Conservation (phyloP, 2,329 filamentous ascomycete genomes). For the Macrophomina pseudophaseolina region DNA sequence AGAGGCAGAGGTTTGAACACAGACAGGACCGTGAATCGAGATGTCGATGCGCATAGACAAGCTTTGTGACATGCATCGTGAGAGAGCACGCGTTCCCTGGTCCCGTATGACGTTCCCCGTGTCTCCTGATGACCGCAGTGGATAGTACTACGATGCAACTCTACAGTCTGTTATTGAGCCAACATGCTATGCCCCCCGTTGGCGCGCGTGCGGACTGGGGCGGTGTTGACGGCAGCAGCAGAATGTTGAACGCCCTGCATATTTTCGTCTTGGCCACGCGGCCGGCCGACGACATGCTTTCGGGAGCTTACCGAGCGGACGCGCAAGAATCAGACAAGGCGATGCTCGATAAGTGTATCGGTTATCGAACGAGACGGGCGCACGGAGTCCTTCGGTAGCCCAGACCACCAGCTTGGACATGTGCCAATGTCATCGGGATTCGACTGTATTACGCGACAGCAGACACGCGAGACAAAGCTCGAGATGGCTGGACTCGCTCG, state of each 20-base stretch:
- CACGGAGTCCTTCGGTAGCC: background rate
- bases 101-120: background rate
- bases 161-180: too few relatives aligned
- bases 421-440: background rate
- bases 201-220: background rate
- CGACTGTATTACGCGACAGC: background rate
- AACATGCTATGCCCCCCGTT: background rate
- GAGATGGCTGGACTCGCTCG: background rate
- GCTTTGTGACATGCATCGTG: background rate
- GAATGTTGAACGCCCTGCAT: background rate
- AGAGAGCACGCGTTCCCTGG: background rate
- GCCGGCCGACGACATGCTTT: background rate
- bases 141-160: too few relatives aligned
- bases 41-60: background rate
- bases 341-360: constrained; percentile 16
- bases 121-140: background rate
- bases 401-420: background rate
- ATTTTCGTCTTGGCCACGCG: constrained; percentile 10
- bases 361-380: constrained; percentile 15
- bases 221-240: background rate
- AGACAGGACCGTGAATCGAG: background rate
- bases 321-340: background rate
- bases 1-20: too few relatives aligned
- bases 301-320: background rate
- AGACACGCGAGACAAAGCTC: background rate